Base-by-base conservation (phyloP, 2,329 filamentous ascomycete species). In the Aspergillus bombycis region DNA sequence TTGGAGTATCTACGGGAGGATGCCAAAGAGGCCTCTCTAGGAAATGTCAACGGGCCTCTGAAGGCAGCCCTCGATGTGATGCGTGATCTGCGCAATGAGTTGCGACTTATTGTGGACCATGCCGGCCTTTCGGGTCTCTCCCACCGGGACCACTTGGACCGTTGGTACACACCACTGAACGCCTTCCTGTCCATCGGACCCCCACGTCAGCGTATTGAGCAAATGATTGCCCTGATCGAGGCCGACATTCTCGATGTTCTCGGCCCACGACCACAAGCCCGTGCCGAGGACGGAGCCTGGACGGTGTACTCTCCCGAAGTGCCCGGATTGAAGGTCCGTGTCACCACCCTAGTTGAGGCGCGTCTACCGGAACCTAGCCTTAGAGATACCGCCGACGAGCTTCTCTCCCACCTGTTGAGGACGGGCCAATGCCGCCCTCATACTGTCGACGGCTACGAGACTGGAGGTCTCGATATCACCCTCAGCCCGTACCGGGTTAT, bases 161-260 rank as follows among this genome's bases (percentile, higher is more conserved):
- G 21, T 11, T 58, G 57, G 57, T 58, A 58, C n/a, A 58, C 57
- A 46, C 57, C 57, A 8, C 32, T 58, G 4, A 58, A 58, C 32
- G 57, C 57, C 14, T 58, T 32, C 23, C 21, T 58, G 30, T 58
- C 57, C 30, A 58, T 58, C 14, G 57, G 57, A 32, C 57, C 57
- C 14, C 57, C 57, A 11, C 57, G 57, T 28, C 41, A 58, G n/a
- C 57, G 57, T 26, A 58, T 58, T 45, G 57, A 58, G 57, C 57
- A 58, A n/a, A 52, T 58, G 57, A 41, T 58, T 8, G 57, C 57
- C 9, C 23, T 58, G 57, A 58, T 58, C 21, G 57, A 58, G 57
- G 57, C 57, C 4, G 57, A 45, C 11, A 32, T 58, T 7, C 45
- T 58, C 3, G 45, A 50, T 38, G 57, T 58, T 6, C 11, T 55